Conservation (phyloP, 164 flowering plant genomes). For the Nymphaea colorata region DNA sequence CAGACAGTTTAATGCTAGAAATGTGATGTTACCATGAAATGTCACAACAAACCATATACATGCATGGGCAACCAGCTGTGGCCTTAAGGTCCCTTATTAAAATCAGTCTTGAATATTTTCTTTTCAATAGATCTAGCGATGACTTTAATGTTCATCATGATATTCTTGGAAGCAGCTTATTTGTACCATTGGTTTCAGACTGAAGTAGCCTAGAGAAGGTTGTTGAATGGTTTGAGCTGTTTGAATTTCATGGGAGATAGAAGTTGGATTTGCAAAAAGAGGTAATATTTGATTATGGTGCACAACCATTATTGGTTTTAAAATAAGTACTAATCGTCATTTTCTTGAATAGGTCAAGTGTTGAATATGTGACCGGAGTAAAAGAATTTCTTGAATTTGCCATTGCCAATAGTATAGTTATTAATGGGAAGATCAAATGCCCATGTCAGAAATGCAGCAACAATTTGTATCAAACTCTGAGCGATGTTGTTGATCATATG, state of each 20-base stretch:
- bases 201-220: too few species aligned
- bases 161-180: too few species aligned
- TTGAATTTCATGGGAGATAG: not conserved
- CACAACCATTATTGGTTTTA: not conserved
- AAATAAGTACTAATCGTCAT: not conserved
- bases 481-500: not conserved
- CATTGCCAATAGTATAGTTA: not conserved
- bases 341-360: not conserved
- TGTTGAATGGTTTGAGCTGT: too few species aligned
- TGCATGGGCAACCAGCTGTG: too few species aligned
- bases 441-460: not conserved
- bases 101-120: too few species aligned
- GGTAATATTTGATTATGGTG: not conserved
- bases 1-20: too few species aligned
- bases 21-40: too few species aligned
- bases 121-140: too few species aligned
- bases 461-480: not conserved
- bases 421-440: not conserved
- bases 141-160: too few species aligned
- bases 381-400: not conserved
- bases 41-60: too few species aligned
- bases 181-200: too few species aligned
- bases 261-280: not conserved
- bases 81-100: too few species aligned
- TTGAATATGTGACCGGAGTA: not conserved